These are phyloP conservation scores for Picochlorum sp. DNA, from an alignment of 139 green algal genomes.

Conservation along the genomic window DNA sequence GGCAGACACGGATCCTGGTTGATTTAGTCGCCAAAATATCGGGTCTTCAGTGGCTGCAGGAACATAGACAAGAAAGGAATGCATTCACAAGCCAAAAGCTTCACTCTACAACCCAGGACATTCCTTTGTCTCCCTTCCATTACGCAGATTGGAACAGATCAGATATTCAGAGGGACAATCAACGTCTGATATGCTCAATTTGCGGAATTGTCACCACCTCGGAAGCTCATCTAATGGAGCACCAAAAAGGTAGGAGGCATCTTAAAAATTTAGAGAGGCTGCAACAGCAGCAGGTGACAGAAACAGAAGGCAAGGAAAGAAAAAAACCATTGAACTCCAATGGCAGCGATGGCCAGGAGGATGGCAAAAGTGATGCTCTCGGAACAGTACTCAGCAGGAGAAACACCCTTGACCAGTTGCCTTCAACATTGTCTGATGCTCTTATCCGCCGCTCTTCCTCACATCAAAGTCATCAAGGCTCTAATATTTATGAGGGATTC, in stretches of 20 bases:
- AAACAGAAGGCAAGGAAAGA: neutral
- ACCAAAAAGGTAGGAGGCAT: conserved; percentile 30
- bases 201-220: conserved; percentile 45
- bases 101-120: neutral
- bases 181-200: conserved; percentile 20
- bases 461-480: conserved; percentile 7
- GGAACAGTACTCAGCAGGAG: neutral
- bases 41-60: too few relatives aligned
- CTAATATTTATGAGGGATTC: conserved; percentile 20
- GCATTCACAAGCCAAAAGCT: too few relatives aligned
- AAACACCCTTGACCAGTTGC: conserved; percentile 1
- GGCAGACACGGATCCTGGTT: conserved; percentile 18
- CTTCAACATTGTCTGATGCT: conserved; percentile 3
- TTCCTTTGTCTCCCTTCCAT: conserved; percentile 6
- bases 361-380: neutral
- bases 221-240: conserved; percentile 32
- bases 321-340: neutral
- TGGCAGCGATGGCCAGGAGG: neutral
- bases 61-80: too few relatives aligned
- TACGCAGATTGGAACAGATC: neutral
- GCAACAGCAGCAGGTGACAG: conserved; percentile 1
- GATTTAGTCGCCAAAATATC: too few relatives aligned
- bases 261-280: conserved; percentile 31
- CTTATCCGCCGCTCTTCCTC: conserved; percentile 4
- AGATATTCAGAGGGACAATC: neutral